Evolutionary conservation across 345 rosid species (phyloP), one percentile per base, ranked within the genome.

Genomic region (Garcia nutans): DNA sequence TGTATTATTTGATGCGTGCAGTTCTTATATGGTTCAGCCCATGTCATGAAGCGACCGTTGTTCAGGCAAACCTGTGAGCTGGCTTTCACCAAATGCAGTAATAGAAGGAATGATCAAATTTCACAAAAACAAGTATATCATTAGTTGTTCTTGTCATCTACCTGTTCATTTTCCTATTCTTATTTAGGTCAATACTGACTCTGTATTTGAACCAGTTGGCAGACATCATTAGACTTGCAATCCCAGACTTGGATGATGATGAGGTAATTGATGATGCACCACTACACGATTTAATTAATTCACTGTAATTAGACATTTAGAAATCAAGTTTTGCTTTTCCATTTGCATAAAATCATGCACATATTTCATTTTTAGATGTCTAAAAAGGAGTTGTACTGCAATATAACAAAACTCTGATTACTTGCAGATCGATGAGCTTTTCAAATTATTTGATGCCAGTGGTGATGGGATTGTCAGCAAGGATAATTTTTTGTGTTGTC

Each of bases 11-110:
- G 68, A 76, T 74, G 73, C 77, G 76, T 82, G 86, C 90, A 96
- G 99, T 96, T 87, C 86, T 84, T 96, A 82, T 90, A 77, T 83
- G 98, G 88, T 57, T 89, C 96, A 41, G 93, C 89, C 56, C 90
- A 92, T 68, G 89, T 96, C 73, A 78, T 86, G 87, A 87, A 78
- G 66, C 93, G 73, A 66, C 96, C 96, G 1, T 76, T 78, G 49
- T 96, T 96, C 82, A 77, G 76, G 74, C 89, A 84, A 82, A 85
- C 89, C 64, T 90, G 98, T 74, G 97, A 90, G 49, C 80, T 75
- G 74, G 89, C 90, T n/a, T 91, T 90, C 81, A 76, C 84, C 45
- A 85, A 88, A 65, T 93, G 92, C 77, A 85, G 86, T 65, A 59
- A 57, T 5, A 81, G 77, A 75, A 86, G 85, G 76, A 83, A 78